Conservation (phyloP, 2,329 filamentous ascomycete species). For the Pseudogymnoascus destructans region DNA sequence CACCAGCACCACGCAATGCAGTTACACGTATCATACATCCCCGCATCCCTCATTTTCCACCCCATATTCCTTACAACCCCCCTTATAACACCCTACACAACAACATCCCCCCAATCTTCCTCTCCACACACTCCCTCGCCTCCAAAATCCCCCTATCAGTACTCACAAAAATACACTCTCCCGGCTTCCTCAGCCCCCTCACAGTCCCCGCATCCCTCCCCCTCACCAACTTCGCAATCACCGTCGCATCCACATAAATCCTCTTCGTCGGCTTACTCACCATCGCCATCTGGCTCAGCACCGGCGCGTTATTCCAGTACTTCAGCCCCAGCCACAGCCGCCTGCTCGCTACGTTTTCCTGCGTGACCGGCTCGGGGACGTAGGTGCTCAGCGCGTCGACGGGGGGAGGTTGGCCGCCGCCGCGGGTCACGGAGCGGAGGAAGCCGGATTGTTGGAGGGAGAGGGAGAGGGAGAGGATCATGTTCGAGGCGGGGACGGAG, state of each 20-base stretch:
- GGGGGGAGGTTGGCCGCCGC: conserved; percentile 43
- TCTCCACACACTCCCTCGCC: conserved; percentile 56
- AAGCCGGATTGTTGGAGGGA: conserved; percentile 57
- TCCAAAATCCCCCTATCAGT: conserved; percentile 58
- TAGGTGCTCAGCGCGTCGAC: conserved; percentile 34
- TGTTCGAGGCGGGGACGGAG: conserved; percentile 53
- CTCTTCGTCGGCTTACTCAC: conserved; percentile 55
- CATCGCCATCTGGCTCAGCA: conserved; percentile 49
- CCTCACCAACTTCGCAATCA: conserved; percentile 42
- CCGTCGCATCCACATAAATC: conserved; percentile 47
- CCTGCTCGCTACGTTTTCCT: conserved; percentile 46
- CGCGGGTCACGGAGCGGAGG: conserved; percentile 53
- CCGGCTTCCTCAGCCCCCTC: conserved; percentile 49
- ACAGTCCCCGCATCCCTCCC: conserved; percentile 47
- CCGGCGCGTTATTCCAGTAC: conserved; percentile 60
- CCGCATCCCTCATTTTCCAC: not conserved
- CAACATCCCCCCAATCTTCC: conserved; percentile 53
- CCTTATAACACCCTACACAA: conserved; percentile 45
- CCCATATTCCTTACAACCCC: conserved; percentile 8
- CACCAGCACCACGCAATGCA: not conserved
- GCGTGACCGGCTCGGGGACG: conserved; percentile 38
- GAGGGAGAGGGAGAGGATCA: conserved; percentile 50
- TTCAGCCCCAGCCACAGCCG: conserved; percentile 61
- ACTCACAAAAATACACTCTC: conserved; percentile 55
- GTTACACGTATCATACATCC: not conserved